Base-by-base conservation (phyloP, 2,329 filamentous ascomycete species). In the Fulvia fulva region DNA sequence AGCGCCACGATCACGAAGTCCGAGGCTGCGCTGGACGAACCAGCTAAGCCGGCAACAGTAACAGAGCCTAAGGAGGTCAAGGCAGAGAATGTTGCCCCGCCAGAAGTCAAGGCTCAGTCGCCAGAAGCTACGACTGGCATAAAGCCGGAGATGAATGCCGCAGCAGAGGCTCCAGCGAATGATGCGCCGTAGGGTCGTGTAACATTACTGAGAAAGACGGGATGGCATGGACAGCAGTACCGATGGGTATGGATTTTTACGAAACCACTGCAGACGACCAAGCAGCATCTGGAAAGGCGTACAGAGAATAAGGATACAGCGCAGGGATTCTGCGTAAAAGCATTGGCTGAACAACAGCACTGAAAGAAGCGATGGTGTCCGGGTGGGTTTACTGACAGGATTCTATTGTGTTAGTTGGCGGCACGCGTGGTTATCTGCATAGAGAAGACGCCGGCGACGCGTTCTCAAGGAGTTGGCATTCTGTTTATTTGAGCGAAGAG, bases 41-140 rank as follows among this genome's bases (percentile, higher is more conserved):
- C 34, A 16, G 14, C 23, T 45, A 55, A 47, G 49, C 8, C 22
- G 14, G 55, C 51, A n/a, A n/a, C 21, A 30, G 16, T 14, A 14
- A 8, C 28, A 9, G 41, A 43, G 16, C 6, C 37, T 19, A n/a
- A 25, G 25, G 26, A 46, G 25, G 32, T 52, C 14, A 52, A 57
- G 49, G n/a, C 28, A 28, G 55, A 52, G 93, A 97, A 74, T 87
- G 90, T 57, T 92, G 97, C 67, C 86, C 86, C 52, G 80, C 82
- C 54, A 87, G 82, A 26, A 80, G 88, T 1, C 87, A 88, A 62
- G 90, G 90, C 12, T 78, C 97, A 23, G 87, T 34, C 28, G 19
- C 28, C 50, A 19, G 44, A 25, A 21, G 44, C 44, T 14, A 47
- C 44, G 37, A 41, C 8, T 7, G 9, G 21, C 49, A 41, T 41